Conservation (phyloP, 2,329 filamentous ascomycete genomes). For the Aspergillus nomiae region DNA sequence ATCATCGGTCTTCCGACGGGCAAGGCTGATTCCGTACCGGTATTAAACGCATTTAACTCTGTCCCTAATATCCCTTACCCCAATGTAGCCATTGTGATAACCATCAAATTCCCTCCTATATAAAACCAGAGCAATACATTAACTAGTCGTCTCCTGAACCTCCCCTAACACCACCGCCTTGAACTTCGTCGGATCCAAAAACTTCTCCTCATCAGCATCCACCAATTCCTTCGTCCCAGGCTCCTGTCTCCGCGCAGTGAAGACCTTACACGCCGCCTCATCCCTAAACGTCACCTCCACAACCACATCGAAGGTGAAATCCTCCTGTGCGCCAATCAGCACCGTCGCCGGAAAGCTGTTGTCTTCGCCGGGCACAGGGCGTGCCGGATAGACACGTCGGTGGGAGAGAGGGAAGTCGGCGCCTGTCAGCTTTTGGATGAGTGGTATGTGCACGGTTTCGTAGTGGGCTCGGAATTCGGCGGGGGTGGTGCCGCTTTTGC, state of each 20-base stretch:
- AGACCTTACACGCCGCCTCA: constrained; percentile 3
- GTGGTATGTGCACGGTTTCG: constrained; percentile 3
- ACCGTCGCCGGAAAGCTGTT: not conserved
- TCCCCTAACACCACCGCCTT: constrained; percentile 5
- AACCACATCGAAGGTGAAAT: constrained; percentile 2
- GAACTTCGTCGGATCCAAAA: constrained; percentile 1
- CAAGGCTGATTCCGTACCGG: too few relatives aligned
- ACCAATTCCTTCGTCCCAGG: not conserved
- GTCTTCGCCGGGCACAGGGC: not conserved
- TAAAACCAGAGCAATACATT: not conserved
- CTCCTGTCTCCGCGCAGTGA: constrained; percentile 2
- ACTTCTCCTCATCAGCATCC: constrained; percentile 7
- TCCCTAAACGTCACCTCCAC: constrained; percentile 1
- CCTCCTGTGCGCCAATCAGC: not conserved
- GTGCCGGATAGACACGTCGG: not conserved
- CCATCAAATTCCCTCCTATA: not conserved
- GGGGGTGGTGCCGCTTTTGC: not conserved
- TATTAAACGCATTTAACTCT: too few relatives aligned
- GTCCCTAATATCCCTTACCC: not conserved
- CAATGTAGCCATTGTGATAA: not conserved
- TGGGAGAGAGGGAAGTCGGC: not conserved
- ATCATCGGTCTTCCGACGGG: not conserved
- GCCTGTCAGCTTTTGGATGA: not conserved
- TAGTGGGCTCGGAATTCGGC: not conserved
- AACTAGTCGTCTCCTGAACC: not conserved